Conservation (phyloP, 768 basidiomycete species). For the Tylopilus subfusipes region DNA sequence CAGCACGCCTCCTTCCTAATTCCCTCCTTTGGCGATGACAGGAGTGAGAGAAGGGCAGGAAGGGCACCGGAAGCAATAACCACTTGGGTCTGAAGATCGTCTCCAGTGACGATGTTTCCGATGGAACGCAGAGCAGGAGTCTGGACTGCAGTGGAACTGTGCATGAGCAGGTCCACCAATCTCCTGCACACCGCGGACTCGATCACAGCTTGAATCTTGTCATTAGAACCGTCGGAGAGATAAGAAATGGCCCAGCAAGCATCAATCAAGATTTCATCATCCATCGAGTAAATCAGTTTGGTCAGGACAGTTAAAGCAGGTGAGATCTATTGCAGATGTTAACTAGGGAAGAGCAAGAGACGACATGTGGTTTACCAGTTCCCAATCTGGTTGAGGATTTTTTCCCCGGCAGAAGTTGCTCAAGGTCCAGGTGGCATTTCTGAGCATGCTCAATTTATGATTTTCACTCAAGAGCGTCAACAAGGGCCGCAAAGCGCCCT, state of each 20-base stretch:
- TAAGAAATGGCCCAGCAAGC: constrained; percentile 99
- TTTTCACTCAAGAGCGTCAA: constrained; percentile 88
- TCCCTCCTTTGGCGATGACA: constrained; percentile 97
- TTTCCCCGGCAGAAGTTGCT: constrained; percentile 99
- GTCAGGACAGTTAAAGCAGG: constrained; percentile 96
- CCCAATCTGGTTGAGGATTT: constrained; percentile 97
- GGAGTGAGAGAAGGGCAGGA: constrained; percentile 85
- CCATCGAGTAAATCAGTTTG: constrained; percentile 97
- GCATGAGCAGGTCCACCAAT: constrained; percentile 95
- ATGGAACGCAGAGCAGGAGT: constrained; percentile 98
- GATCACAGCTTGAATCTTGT: constrained; percentile 99
- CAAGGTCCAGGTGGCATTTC: constrained; percentile 98
- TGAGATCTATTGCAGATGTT: constrained; percentile 66
- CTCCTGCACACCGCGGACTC: constrained; percentile 97
- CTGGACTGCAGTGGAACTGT: constrained; percentile 91
- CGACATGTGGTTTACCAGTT: constrained; percentile 58
- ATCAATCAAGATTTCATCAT: constrained; percentile 98
- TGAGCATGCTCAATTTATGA: constrained; percentile 97
- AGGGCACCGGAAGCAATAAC: constrained; percentile 98
- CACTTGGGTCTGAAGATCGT: constrained; percentile 98
- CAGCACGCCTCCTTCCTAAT: constrained; percentile 99
- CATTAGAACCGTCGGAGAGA: constrained; percentile 96
- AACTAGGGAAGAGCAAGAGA: constrained; percentile 12
- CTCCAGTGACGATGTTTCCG: constrained; percentile 98
- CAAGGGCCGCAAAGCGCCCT: constrained; percentile 91